Evolutionary conservation across 805 yeast genomes (phyloP).

Genomic region (Sungouiozyma intestinalis): DNA sequence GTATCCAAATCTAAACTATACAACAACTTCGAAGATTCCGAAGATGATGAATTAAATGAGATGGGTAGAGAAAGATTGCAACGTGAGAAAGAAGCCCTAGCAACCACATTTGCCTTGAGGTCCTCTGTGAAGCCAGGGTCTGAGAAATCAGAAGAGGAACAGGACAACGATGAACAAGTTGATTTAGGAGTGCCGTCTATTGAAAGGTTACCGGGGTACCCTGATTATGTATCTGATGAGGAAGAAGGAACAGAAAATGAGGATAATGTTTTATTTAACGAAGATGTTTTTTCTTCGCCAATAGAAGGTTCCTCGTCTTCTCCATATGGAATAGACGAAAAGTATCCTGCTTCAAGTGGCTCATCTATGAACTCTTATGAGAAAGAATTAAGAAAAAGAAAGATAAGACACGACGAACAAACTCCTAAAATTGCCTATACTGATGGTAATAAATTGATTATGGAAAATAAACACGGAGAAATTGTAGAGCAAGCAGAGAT

Average conservation of each 20-base stretch:
- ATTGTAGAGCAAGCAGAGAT: slow-evolving; percentile 47
- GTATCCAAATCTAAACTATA: neutral
- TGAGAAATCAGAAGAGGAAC: slow-evolving; percentile 4
- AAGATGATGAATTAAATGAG: slow-evolving; percentile 22
- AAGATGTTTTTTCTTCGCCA: neutral
- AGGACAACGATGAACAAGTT: slow-evolving; percentile 3
- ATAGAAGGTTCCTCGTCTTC: neutral
- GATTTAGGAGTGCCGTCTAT: slow-evolving; percentile 1
- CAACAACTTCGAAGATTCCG: slow-evolving; percentile 8
- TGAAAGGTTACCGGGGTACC: slow-evolving; percentile 3
- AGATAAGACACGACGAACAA: slow-evolving; percentile 21
- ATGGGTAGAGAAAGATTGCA: slow-evolving; percentile 30
- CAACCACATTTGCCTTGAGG: slow-evolving; percentile 35
- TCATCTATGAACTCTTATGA: slow-evolving; percentile 6
- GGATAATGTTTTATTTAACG: neutral
- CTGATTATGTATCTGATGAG: slow-evolving; percentile 1
- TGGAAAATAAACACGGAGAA: slow-evolving; percentile 83
- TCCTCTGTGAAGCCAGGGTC: slow-evolving; percentile 11
- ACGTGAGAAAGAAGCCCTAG: slow-evolving; percentile 35
- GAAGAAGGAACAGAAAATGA: slow-evolving; percentile 4
- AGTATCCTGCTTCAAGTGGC: slow-evolving; percentile 1
- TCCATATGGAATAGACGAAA: neutral
- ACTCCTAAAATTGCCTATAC: slow-evolving; percentile 39
- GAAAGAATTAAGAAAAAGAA: slow-evolving; percentile 12
- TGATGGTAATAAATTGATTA: slow-evolving; percentile 59